phyloP scores from a whole-genome alignment of 2,329 filamentous ascomycete genomes.

The Sporothrix brasiliensis region DNA sequence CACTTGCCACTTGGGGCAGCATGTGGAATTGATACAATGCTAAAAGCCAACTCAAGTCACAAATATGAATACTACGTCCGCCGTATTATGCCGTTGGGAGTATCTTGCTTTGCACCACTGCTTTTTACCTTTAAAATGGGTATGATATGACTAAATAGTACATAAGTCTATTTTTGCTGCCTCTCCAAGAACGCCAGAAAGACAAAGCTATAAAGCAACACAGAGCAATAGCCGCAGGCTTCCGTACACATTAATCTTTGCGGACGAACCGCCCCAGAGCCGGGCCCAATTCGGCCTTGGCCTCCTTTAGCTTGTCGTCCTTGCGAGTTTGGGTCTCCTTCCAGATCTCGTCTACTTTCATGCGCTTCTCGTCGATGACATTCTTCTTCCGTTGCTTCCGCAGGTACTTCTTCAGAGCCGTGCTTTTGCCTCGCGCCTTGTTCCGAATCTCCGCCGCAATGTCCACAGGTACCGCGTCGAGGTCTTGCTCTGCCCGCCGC shows the following conservation, averaged over 20 bases:
- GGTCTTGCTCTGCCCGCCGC: slow-evolving; percentile 73
- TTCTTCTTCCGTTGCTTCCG: slow-evolving; percentile 92
- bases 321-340: slow-evolving; percentile 70
- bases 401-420: slow-evolving; percentile 81
- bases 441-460: slow-evolving; percentile 69
- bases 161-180: slow-evolving; percentile 7
- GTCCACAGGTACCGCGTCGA: slow-evolving; percentile 68
- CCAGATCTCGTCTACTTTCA: slow-evolving; percentile 82
- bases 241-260: slow-evolving; percentile 56
- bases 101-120: not conserved
- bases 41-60: not conserved
- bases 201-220: not conserved
- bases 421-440: slow-evolving; percentile 77
- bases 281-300: slow-evolving; percentile 76
- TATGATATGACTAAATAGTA: not conserved
- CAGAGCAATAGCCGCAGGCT: not conserved
- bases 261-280: slow-evolving; percentile 82
- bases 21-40: slow-evolving; percentile 8
- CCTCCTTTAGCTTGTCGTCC: slow-evolving; percentile 63
- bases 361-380: slow-evolving; percentile 91
- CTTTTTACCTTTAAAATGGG: not conserved
- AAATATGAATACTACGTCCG: no score
- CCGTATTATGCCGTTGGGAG: not conserved
- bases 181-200: slow-evolving; percentile 10
- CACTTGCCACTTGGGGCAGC: not conserved